phyloP scores from a whole-genome alignment of 345 rosid genomes.

The Citrus glauca region DNA sequence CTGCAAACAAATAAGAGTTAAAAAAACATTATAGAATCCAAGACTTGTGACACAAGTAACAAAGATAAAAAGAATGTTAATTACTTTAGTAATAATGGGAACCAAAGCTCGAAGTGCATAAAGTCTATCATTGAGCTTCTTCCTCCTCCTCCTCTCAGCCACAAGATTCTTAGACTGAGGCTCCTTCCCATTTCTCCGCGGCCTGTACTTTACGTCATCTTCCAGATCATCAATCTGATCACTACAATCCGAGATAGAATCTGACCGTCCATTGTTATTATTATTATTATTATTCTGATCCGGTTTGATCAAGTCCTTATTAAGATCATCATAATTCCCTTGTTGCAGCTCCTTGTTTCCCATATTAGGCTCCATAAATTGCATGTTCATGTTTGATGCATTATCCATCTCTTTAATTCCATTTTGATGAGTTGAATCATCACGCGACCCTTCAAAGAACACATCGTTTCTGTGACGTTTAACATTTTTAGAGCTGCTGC shows the following conservation, averaged over 20 bases:
- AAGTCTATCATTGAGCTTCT: conserved; percentile 87
- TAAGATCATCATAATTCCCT: conserved; percentile 19
- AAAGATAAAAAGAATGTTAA: not conserved
- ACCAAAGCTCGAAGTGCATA: conserved; percentile 75
- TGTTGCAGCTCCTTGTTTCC: conserved; percentile 26
- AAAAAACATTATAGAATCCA: not conserved
- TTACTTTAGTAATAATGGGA: conserved; percentile 78
- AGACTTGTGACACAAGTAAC: no score
- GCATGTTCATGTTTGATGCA: conserved; percentile 16
- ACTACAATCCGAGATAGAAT: conserved; percentile 69
- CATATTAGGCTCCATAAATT: conserved; percentile 34
- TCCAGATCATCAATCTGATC: conserved; percentile 70
- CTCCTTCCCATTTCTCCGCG: conserved; percentile 41
- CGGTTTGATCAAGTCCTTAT: conserved; percentile 6
- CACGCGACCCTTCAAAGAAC: conserved; percentile 25
- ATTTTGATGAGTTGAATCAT: conserved; percentile 15
- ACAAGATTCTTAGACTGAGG: conserved; percentile 72
- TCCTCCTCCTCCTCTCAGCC: conserved; percentile 92
- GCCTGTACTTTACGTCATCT: conserved; percentile 38
- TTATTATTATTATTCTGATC: conserved; percentile 19
- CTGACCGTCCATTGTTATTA: conserved; percentile 39
- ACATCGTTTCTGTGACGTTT: conserved; percentile 24
- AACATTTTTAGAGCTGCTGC: conserved; percentile 9
- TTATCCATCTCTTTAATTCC: conserved; percentile 34
- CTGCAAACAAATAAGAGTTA: conserved; percentile 25